Percentiles rank a stretch among this genome's conserved stretches.
Conservation (phyloP, 345 rosid genomes). For the Erucastrum elatum region DNA sequence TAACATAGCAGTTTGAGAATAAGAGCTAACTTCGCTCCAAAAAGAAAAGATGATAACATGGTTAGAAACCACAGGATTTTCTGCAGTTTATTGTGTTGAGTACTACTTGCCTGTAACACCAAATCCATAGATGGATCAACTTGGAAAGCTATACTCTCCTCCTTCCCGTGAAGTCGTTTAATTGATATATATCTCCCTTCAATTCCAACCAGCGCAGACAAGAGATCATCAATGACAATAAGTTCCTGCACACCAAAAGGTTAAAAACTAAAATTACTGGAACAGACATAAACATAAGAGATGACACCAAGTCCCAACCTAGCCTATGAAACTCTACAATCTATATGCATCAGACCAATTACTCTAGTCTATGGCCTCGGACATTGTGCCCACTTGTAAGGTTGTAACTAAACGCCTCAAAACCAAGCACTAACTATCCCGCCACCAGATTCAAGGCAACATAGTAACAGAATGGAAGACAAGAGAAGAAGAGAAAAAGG, state of each 20-base stretch:
- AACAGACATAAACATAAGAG: conserved; percentile 8
- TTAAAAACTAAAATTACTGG: background rate
- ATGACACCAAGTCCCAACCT: conserved; percentile 7
- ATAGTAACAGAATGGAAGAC: background rate
- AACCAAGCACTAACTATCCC: background rate
- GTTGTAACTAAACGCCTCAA: background rate
- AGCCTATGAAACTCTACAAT: background rate
- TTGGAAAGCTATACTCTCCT: conserved; percentile 62
- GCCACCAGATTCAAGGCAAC: conserved; percentile 19
- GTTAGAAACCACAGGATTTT: too few relatives aligned
- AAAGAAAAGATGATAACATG: too few relatives aligned
- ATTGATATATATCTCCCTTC: conserved; percentile 91
- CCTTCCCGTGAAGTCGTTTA: conserved; percentile 60
- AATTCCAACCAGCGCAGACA: conserved; percentile 88
- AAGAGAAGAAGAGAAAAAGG: background rate
- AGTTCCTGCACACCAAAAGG: conserved; percentile 64
- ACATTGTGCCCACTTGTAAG: too few relatives aligned
- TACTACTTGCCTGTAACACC: conserved; percentile 69
- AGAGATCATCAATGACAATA: conserved; percentile 82
- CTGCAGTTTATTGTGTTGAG: background rate
- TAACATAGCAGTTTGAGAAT: too few relatives aligned
- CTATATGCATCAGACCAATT: background rate
- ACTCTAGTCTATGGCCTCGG: background rate
- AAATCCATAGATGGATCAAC: conserved; percentile 91
- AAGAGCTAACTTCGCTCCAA: too few relatives aligned